These are phyloP conservation scores for Colletotrichum plurivorum DNA, from an alignment of 2,329 filamentous ascomycete species.

Conservation along the genomic window DNA sequence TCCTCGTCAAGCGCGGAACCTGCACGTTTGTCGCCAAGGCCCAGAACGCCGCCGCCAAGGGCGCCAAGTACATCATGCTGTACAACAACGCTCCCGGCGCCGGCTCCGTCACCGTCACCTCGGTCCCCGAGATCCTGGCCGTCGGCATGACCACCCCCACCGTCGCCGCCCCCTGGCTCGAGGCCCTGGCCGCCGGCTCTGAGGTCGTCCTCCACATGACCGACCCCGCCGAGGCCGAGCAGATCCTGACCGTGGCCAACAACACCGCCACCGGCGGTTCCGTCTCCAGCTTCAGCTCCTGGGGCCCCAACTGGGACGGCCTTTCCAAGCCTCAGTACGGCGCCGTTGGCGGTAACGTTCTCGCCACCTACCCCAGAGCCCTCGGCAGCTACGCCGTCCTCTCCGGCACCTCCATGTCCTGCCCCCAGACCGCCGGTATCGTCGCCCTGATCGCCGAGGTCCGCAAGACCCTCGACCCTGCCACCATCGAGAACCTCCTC, in stretches of 20 bases:
- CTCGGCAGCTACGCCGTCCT: slow-evolving; percentile 65
- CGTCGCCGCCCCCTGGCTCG: slow-evolving; percentile 61
- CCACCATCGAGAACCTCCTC: slow-evolving; percentile 63
- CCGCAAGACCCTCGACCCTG: slow-evolving; percentile 66
- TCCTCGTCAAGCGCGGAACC: slow-evolving; percentile 71
- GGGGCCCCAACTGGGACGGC: slow-evolving; percentile 74
- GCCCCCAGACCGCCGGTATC: slow-evolving; percentile 68
- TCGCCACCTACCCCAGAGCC: slow-evolving; percentile 67
- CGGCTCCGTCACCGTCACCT: slow-evolving; percentile 49
- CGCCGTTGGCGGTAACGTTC: slow-evolving; percentile 69
- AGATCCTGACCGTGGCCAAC: slow-evolving; percentile 49
- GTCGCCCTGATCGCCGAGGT: slow-evolving; percentile 67
- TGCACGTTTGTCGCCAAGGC: slow-evolving; percentile 71
- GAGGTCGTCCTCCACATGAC: slow-evolving; percentile 61
- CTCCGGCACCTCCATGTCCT: slow-evolving; percentile 74
- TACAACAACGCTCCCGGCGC: slow-evolving; percentile 68
- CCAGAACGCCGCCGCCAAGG: slow-evolving; percentile 64
- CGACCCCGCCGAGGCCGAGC: slow-evolving; percentile 53
- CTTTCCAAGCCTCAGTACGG: slow-evolving; percentile 69
- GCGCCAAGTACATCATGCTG: slow-evolving; percentile 72
- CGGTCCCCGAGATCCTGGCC: slow-evolving; percentile 51
- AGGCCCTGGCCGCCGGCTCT: slow-evolving; percentile 57
- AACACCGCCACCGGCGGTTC: slow-evolving; percentile 66
- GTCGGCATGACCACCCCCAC: slow-evolving; percentile 58
- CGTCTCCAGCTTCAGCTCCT: slow-evolving; percentile 67